Evolutionary conservation across 495 filamentous ascomycete species (phyloP).

Genomic region (Trichoderma asperelloides): DNA sequence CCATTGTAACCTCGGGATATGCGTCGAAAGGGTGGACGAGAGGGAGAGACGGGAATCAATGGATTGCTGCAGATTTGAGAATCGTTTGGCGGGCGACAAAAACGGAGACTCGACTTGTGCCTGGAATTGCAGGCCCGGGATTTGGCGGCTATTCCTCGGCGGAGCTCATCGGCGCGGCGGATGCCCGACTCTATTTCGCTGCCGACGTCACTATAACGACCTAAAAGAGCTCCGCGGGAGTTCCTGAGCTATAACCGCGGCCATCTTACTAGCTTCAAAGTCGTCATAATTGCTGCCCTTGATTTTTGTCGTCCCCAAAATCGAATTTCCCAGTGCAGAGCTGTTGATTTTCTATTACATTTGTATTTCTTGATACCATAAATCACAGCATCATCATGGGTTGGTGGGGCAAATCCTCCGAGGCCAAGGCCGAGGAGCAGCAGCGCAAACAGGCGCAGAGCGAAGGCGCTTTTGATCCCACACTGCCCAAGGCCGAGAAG

Average conservation of each 20-base stretch:
- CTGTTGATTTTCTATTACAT: neutral
- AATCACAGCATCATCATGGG: slow-evolving; percentile 12
- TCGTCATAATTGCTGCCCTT: neutral
- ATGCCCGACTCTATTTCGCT: neutral
- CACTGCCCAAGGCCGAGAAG: slow-evolving; percentile 48
- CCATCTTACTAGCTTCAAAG: neutral
- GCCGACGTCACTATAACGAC: neutral
- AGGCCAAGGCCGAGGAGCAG: slow-evolving; percentile 13
- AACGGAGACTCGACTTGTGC: slow-evolving; percentile 13
- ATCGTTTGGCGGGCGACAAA: slow-evolving; percentile 11
- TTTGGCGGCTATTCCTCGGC: neutral
- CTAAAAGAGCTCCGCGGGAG: neutral
- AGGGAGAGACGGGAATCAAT: slow-evolving; percentile 25
- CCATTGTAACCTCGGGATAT: slow-evolving; percentile 52
- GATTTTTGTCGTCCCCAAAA: neutral
- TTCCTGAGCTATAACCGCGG: neutral
- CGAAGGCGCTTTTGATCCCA: slow-evolving; percentile 28
- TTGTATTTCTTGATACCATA: neutral
- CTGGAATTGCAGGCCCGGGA: slow-evolving; percentile 5
- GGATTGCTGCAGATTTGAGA: slow-evolving; percentile 13
- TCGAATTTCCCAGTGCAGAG: neutral
- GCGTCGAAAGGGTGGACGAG: slow-evolving; percentile 18
- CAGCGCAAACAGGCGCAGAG: slow-evolving; percentile 23
- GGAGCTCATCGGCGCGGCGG: neutral
- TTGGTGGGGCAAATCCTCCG: slow-evolving; percentile 20